Evolutionary conservation across 2,329 filamentous ascomycete genomes (phyloP).

Genomic region (Monilinia polystroma): DNA sequence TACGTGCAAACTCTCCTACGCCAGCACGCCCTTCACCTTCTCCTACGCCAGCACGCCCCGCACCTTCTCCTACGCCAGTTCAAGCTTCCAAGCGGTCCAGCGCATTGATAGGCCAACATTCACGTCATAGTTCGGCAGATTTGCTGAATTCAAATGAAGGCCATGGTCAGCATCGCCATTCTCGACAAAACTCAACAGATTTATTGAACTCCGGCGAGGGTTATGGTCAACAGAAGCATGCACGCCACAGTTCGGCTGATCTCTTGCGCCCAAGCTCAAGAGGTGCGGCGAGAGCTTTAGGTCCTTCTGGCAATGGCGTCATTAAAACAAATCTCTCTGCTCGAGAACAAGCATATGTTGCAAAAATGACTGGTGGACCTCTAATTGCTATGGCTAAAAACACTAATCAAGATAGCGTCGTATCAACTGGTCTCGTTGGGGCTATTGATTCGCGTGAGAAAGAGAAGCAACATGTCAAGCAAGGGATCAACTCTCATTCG

Average conservation of each 20-base stretch:
- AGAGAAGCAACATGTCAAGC: slow-evolving; percentile 69
- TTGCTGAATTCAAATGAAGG: slow-evolving; percentile 6
- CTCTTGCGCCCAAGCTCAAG: slow-evolving; percentile 57
- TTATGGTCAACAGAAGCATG: slow-evolving; percentile 39
- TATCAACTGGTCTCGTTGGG: slow-evolving; percentile 66
- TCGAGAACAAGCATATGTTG: slow-evolving; percentile 85
- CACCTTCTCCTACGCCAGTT: slow-evolving; percentile 43
- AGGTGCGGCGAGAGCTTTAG: slow-evolving; percentile 49
- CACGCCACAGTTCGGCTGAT: slow-evolving; percentile 50
- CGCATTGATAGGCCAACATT: slow-evolving; percentile 39
- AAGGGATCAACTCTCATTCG: slow-evolving; percentile 66
- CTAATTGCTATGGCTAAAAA: slow-evolving; percentile 60
- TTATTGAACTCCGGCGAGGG: slow-evolving; percentile 44
- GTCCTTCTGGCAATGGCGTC: slow-evolving; percentile 43
- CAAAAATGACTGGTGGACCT: slow-evolving; percentile 74
- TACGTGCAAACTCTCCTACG: slow-evolving; percentile 46
- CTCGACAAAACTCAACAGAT: slow-evolving; percentile 7
- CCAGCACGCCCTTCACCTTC: slow-evolving; percentile 43
- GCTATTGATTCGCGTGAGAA: slow-evolving; percentile 78
- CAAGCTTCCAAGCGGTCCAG: slow-evolving; percentile 48
- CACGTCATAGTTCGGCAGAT: slow-evolving; percentile 45
- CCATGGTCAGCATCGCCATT: not conserved
- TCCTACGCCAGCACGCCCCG: not conserved
- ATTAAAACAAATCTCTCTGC: slow-evolving; percentile 68
- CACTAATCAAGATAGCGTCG: slow-evolving; percentile 44